Evolutionary conservation across 495 filamentous ascomycete species (phyloP), one percentile per base, ranked within the genome.

Genomic region (Penicillium paxilli): DNA sequence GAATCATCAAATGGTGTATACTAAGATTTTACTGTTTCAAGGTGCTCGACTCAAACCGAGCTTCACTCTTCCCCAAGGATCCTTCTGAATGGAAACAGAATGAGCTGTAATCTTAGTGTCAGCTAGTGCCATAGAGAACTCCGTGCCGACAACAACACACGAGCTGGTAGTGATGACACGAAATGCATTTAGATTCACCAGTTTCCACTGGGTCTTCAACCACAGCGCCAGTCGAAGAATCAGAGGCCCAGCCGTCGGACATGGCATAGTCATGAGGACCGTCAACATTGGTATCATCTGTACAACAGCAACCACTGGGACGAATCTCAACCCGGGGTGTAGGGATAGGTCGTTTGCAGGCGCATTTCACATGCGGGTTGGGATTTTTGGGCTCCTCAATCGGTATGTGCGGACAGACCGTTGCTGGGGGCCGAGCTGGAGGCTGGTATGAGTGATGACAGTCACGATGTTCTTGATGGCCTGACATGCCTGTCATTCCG

Each of bases 231-330:
- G 26, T 32, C 24, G 55, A 53, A 40, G 16, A 23, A 30, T 49
- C 35, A 11, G 55, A 58, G 28, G 14, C 23, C 33, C 26, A 47
- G 11, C 49, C 55, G 20, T 58, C 55, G 5, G 42, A 40, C 10
- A 47, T 37, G 7, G 40, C 25, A 11, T 26, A 38, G 12, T 35
- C 17, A 23, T 10, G 14, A 38, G 45, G 40, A 12, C 30, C 17
- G 7, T 47, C 46, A 28, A 16, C 30, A n/a, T 23, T 47, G 30
- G 22, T 30, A 10, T 50, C 51, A 26, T 50, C 46, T 10, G 28
- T 14, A 23, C 26, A 37, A 38, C 38, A 44, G 21, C 38, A 44
- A 22, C 11, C 30, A 19, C 46, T 21, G 14, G 23, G 23, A 11
- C 47, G 30, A 17, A 7, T 22, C 4, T 44, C 49, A 22, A 4